These are phyloP conservation scores for Niveomyces coronatus DNA, from an alignment of 2,329 filamentous ascomycete genomes.

Conservation along the genomic window DNA sequence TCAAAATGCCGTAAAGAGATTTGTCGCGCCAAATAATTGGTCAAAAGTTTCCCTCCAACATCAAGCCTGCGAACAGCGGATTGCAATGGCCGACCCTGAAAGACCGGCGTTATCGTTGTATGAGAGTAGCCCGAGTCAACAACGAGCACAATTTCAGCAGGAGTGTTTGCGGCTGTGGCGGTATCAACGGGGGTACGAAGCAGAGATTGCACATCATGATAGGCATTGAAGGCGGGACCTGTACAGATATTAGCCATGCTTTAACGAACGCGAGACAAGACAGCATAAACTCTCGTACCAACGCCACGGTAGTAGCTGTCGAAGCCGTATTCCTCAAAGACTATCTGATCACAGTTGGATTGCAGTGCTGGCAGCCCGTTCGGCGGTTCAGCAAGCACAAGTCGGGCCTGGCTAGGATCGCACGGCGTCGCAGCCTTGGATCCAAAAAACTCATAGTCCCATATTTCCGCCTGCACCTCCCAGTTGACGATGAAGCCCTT, in stretches of 20 bases:
- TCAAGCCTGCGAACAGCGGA: conserved; percentile 75
- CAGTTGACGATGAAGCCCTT: conserved; percentile 94
- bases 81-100: conserved; percentile 72
- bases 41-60: conserved; percentile 84
- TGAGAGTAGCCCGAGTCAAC: conserved; percentile 90
- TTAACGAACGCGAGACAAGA: too few relatives aligned
- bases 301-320: conserved; percentile 70
- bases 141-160: conserved; percentile 74
- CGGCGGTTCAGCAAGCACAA: conserved; percentile 77
- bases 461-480: conserved; percentile 92
- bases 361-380: conserved; percentile 75
- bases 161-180: conserved; percentile 31
- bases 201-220: conserved; percentile 63
- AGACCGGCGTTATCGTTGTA: conserved; percentile 79
- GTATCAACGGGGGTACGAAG: conserved; percentile 50
- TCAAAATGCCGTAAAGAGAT: conserved; percentile 89
- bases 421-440: conserved; percentile 55
- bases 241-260: conserved; percentile 8
- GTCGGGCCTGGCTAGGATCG: conserved; percentile 69
- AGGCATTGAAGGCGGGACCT: conserved; percentile 71
- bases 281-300: conserved; percentile 33
- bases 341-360: conserved; percentile 86
- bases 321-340: conserved; percentile 97
- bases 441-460: conserved; percentile 81
- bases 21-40: conserved; percentile 83